Conservation (phyloP, 1,139 yeast species). For the Citeromyces siamensis region DNA sequence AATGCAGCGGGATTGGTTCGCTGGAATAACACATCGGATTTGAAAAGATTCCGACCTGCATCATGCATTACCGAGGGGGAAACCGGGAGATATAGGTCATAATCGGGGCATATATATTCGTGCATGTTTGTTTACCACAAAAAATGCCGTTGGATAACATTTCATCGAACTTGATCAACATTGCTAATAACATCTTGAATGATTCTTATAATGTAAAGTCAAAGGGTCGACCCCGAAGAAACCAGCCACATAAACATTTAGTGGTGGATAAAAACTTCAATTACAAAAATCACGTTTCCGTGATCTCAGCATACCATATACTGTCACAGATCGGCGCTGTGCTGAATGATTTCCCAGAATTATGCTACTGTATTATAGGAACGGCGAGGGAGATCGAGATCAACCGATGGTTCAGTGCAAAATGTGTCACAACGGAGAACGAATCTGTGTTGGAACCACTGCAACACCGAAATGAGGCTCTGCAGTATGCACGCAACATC, state of each 20-base stretch:
- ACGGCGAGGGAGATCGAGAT: conserved; percentile 36
- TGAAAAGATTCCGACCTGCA: too few species aligned
- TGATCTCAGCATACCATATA: conserved; percentile 31
- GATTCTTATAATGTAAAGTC: conserved; percentile 14
- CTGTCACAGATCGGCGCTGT: conserved; percentile 25
- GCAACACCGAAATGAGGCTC: conserved; percentile 19
- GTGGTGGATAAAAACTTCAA: conserved; percentile 27
- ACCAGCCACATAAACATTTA: conserved; percentile 32
- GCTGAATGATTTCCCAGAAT: conserved; percentile 24
- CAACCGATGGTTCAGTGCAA: conserved; percentile 35
- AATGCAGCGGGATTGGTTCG: too few species aligned
- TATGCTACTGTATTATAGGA: conserved; percentile 37
- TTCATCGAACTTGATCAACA: conserved; percentile 13
- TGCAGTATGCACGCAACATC: conserved; percentile 18
- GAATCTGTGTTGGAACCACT: conserved; percentile 23
- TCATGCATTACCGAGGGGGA: too few species aligned
- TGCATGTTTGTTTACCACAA: too few species aligned
- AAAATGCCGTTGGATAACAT: conserved; percentile 13
- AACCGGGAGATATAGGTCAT: too few species aligned
- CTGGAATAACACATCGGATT: too few species aligned
- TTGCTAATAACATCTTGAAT: conserved; percentile 15
- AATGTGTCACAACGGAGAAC: conserved; percentile 26
- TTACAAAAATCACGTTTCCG: conserved; percentile 23
- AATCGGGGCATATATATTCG: too few species aligned
- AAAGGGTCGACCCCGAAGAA: conserved; percentile 5